A percentile compares a stretch with the other conserved stretches of the same genome.
These are phyloP conservation scores for Agrocybe praecox DNA, from an alignment of 768 basidiomycete genomes.

Conservation along the genomic window DNA sequence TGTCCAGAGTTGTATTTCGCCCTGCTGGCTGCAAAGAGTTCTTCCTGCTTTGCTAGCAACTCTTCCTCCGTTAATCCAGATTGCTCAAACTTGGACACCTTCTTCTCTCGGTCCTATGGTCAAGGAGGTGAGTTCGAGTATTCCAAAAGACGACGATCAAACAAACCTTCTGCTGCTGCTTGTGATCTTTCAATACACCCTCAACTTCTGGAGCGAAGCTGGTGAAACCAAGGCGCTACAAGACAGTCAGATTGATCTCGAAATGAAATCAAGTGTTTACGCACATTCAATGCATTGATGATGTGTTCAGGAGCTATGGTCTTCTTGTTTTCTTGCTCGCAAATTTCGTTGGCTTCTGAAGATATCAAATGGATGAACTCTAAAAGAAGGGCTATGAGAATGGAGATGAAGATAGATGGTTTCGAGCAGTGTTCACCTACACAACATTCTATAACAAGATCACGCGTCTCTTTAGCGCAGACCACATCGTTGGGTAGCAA, in stretches of 20 bases:
- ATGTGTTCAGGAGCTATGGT: slow-evolving; percentile 99
- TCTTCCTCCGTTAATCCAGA: slow-evolving; percentile 93
- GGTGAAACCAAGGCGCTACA: slow-evolving; percentile 89
- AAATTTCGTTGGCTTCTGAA: slow-evolving; percentile 96
- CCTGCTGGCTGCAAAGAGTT: slow-evolving; percentile 89
- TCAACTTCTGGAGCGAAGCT: slow-evolving; percentile 88
- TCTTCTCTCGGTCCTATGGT: slow-evolving; percentile 83
- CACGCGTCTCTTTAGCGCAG: slow-evolving; percentile 95
- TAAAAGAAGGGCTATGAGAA: slow-evolving; percentile 32
- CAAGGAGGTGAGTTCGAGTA: slow-evolving; percentile 13
- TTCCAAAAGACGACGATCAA: slow-evolving; percentile 3
- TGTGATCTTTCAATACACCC: slow-evolving; percentile 94
- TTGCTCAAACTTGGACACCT: slow-evolving; percentile 85
- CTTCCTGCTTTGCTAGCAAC: slow-evolving; percentile 83
- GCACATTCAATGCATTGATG: slow-evolving; percentile 81
- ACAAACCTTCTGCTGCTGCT: slow-evolving; percentile 89
- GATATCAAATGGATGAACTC: slow-evolving; percentile 99
- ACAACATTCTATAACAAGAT: slow-evolving; percentile 97
- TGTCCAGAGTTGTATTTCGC: slow-evolving; percentile 52
- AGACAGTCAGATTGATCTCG: slow-evolving; percentile 5
- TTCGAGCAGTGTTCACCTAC: slow-evolving; percentile 76
- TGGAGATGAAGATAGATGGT: slow-evolving; percentile 4
- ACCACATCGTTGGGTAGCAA: slow-evolving; percentile 84
- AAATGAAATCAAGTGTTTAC: background rate
- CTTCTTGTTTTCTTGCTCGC: slow-evolving; percentile 97